Conservation (phyloP, 306 rosid genomes). For the Aeschynomene evenia region DNA sequence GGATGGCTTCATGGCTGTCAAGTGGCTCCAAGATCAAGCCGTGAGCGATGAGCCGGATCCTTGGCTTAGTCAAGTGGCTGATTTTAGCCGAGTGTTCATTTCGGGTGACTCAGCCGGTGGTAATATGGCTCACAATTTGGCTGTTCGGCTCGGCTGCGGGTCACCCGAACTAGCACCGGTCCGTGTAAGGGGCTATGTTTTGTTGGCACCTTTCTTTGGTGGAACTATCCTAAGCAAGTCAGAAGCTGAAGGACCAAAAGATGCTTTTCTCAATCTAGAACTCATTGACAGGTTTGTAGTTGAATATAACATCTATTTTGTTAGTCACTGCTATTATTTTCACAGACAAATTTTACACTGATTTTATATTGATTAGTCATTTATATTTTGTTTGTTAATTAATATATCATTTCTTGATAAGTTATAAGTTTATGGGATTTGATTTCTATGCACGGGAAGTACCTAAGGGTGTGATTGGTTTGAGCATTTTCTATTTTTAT, state of each 20-base stretch:
- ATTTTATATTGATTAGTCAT: background rate
- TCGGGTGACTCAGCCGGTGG: constrained; percentile 95
- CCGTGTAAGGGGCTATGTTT: constrained; percentile 61
- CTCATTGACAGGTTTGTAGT: constrained; percentile 67
- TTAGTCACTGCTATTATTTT: background rate
- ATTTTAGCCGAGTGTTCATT: constrained; percentile 59
- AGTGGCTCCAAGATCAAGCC: constrained; percentile 73
- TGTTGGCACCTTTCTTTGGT: constrained; percentile 80
- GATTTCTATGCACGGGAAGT: too few relatives aligned
- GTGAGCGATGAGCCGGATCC: constrained; percentile 41
- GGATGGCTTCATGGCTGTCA: constrained; percentile 57
- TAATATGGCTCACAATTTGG: constrained; percentile 65
- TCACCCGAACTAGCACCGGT: constrained; percentile 55
- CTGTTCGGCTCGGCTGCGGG: constrained; percentile 49
- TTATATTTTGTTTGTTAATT: background rate
- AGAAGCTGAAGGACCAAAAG: constrained; percentile 74
- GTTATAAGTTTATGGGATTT: too few relatives aligned
- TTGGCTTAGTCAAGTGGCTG: constrained; percentile 67
- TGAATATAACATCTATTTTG: background rate
- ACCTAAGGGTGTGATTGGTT: too few relatives aligned
- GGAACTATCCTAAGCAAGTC: constrained; percentile 50
- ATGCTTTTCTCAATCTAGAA: constrained; percentile 79
- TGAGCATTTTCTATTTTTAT: too few relatives aligned
- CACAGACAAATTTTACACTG: background rate
- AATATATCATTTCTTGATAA: too few relatives aligned